Conservation (phyloP, 2,329 filamentous ascomycete genomes). For the Elsinoe australis region DNA sequence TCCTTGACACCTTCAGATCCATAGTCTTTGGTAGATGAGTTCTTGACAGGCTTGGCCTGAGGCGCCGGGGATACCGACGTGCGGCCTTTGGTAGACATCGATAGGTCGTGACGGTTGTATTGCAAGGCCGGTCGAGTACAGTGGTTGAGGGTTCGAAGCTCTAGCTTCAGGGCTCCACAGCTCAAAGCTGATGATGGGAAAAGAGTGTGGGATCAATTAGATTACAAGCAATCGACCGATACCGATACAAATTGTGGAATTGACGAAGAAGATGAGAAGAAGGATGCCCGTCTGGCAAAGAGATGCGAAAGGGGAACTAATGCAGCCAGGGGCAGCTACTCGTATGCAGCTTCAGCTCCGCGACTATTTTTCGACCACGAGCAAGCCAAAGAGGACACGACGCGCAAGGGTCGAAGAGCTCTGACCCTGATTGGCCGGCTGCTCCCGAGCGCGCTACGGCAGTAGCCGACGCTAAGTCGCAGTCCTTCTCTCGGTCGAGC, state of each 20-base stretch:
- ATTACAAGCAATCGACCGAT: conserved; percentile 8
- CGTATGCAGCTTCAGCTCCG: conserved; percentile 7
- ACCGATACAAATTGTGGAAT: not conserved
- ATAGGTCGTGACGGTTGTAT: not conserved
- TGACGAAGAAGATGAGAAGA: conserved; percentile 8
- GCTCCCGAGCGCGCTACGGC: not conserved
- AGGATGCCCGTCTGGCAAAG: not conserved
- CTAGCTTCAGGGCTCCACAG: not conserved
- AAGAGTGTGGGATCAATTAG: conserved; percentile 10
- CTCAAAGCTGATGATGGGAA: not conserved
- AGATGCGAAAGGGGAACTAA: conserved; percentile 1
- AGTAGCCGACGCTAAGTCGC: conserved; percentile 1
- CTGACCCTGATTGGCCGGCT: not conserved
- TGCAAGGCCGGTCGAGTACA: not conserved
- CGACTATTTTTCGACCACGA: conserved; percentile 15
- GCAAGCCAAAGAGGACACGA: conserved; percentile 2
- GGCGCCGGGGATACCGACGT: not conserved
- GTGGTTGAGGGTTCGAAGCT: not conserved
- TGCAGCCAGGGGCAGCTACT: not conserved
- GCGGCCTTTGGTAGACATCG: conserved; percentile 2
- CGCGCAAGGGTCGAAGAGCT: conserved; percentile 8
- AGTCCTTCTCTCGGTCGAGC: conserved; percentile 1
- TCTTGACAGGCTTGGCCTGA: not conserved
- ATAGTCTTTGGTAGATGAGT: conserved; percentile 45
- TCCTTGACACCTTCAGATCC: conserved; percentile 73